These are phyloP conservation scores for Chaetomiaceae sp. DNA, from an alignment of 2,329 filamentous ascomycete genomes.

Conservation along the genomic window DNA sequence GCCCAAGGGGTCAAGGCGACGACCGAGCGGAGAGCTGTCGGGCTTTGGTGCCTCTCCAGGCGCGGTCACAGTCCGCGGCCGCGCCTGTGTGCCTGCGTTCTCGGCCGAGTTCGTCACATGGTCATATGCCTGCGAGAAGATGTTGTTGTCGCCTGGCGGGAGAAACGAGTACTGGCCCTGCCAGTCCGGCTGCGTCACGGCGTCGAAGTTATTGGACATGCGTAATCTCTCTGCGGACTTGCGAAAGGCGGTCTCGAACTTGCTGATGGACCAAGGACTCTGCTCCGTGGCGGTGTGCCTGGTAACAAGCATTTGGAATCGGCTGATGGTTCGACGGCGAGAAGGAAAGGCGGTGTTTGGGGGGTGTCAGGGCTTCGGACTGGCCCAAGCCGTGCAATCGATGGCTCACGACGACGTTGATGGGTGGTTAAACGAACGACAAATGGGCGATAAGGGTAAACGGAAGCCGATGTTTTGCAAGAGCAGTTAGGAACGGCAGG, in stretches of 20 bases:
- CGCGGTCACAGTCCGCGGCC: slow-evolving; percentile 34
- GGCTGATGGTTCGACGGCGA: slow-evolving; percentile 12
- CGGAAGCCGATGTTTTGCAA: slow-evolving; percentile 14
- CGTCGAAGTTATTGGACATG: slow-evolving; percentile 52
- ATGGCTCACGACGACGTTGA: not conserved
- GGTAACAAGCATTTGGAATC: slow-evolving; percentile 50
- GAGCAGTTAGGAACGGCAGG: slow-evolving; percentile 14
- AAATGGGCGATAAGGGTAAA: slow-evolving; percentile 6
- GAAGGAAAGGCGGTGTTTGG: slow-evolving; percentile 13
- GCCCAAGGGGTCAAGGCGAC: slow-evolving; percentile 37
- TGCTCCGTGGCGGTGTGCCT: slow-evolving; percentile 48
- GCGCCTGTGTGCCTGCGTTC: slow-evolving; percentile 33
- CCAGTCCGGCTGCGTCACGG: slow-evolving; percentile 51
- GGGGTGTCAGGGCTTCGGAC: slow-evolving; percentile 1
- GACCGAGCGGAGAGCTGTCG: slow-evolving; percentile 31
- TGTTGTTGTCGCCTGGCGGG: slow-evolving; percentile 38
- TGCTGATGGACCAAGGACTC: slow-evolving; percentile 50
- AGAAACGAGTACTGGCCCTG: slow-evolving; percentile 49
- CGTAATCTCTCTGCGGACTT: slow-evolving; percentile 42
- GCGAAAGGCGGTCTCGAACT: slow-evolving; percentile 42
- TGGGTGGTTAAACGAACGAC: not conserved
- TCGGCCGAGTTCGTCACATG: slow-evolving; percentile 34
- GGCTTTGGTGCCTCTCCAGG: slow-evolving; percentile 54
- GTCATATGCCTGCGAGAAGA: slow-evolving; percentile 41
- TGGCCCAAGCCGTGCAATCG: slow-evolving; percentile 13